Base-by-base conservation (phyloP, 148 eudicot genomes). In the Spergularia bocconei region DNA sequence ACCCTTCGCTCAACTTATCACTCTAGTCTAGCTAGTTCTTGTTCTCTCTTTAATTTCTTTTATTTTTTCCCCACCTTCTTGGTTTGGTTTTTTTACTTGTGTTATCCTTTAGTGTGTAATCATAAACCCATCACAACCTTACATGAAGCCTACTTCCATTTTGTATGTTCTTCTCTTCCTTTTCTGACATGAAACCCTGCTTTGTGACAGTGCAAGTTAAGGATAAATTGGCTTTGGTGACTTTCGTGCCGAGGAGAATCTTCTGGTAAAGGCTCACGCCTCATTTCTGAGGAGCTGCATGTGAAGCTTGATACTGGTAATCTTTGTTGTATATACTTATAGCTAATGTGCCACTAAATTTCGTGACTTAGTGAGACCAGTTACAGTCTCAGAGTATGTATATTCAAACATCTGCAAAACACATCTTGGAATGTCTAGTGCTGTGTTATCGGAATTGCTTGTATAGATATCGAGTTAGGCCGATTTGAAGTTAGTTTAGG, bases 401-500 rank as follows among this genome's bases (percentile, higher is more conserved):
- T 64, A 79, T 73, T 74, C 23, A 54, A 62, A 73, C 36, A 60
- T 4, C 47, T 33, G 11, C 21, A 53, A 17, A 13, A 15, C 36
- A 29, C 36, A 29, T 76, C 21, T 41, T 69, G 73, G 44, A 66
- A 60, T 76, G 66, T 70, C 21, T 69, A 62, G 67, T 76, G 76
- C 47, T 76, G 76, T 39, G 70, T 33, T 69, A 33, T 58, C 76
- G 58, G 72, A 66, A 71, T 71, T 59, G 69, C 79, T 58, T 76
- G 77, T 80, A 80, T 80, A 80, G 75, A 66, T 70, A 72, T 75
- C 64, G 79, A 71, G 79, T 80, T 29, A 71, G 83, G 69, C 20
- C 29, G 20, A 47, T 55, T 38, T 59, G 72, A 68, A 58, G 67
- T 19, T 72, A 72, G 79, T 63, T 63, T 74, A 73, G 74, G 16